Evolutionary conservation across 306 rosid genomes (phyloP), one percentile per base, ranked within the genome.

Genomic region (Crotalaria pallida): DNA sequence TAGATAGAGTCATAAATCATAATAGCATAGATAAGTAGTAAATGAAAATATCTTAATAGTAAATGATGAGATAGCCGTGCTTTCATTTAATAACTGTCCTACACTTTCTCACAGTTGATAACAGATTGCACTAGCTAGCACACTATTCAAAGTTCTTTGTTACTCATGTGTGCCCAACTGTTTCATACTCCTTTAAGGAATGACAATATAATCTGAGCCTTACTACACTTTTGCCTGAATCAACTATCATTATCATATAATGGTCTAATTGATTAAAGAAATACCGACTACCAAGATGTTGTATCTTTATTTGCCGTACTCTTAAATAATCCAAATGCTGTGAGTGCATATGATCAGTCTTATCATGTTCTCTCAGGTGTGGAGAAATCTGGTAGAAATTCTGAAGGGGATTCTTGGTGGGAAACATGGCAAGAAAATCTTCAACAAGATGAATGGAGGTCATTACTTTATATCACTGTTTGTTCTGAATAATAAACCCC

Each of bases 381-480:
- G 75, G 97, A 93, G 80, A 90, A 94, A 87, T 94, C 97, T 19
- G 97, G 98, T 63, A 88, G 65, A 83, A 94, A 94, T 84, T 90
- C 88, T 13, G 95, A 87, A 58, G 97, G 98, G 50, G 97, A 94
- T 83, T 87, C 92, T 53, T 94, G 98, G 98, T 94, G 98, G 97
- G 97, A 94, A 83, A 90, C 97, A 7, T 94, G 98, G 98, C 97
- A 94, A 84, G 98, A 94, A 83, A 84, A 87, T 84, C 92, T 94
- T 72, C 94, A 94, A 70, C 98, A 94, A 84, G 97, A 94, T 69
- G 98, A 90, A 87, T 94, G 97, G 97, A 94, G 98, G 98, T 94
- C 44, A 65, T 73, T 64, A 59, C 58, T 56, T 48, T 41, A 43
- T 47, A 55, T 50, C 58, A 69, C 53, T 72, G 61, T 66, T 43